These are phyloP conservation scores for Fragilaria radians DNA, from an alignment of 108 stramenopile species.

Conservation along the genomic window DNA sequence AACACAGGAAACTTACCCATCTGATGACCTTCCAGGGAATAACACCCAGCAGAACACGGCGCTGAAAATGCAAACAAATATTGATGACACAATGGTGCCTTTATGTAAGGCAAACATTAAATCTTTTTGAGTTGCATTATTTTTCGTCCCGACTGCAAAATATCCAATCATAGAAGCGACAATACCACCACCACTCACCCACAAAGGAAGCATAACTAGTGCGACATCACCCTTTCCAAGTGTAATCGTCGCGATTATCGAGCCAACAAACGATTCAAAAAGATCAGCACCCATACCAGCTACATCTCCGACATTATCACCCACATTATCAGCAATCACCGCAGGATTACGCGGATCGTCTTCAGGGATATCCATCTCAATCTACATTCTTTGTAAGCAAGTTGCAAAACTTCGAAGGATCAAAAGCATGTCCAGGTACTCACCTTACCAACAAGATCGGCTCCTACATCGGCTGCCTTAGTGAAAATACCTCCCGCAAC, in stretches of 20 bases:
- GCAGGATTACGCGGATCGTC: conserved; percentile 99
- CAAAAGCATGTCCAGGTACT: conserved; percentile 92
- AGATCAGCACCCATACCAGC: conserved; percentile 99
- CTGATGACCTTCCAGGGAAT: conserved; percentile 36
- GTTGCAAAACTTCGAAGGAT: no score
- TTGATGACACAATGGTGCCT: conserved; percentile 68
- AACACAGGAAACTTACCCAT: conserved; percentile 28
- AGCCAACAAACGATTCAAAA: conserved; percentile 96
- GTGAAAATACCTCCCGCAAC: conserved; percentile 99
- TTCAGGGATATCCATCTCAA: no score
- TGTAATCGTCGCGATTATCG: conserved; percentile 95
- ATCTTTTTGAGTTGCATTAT: conserved; percentile 58
- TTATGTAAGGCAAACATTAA: conserved; percentile 67
- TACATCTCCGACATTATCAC: conserved; percentile 98
- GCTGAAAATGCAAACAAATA: conserved; percentile 45
- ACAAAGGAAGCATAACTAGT: conserved; percentile 77
- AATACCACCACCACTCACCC: conserved; percentile 83
- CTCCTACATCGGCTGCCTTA: conserved; percentile 99
- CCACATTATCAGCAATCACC: conserved; percentile 99
- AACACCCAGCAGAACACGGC: conserved; percentile 38
- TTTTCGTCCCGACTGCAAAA: conserved; percentile 55
- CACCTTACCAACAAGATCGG: conserved; percentile 99
- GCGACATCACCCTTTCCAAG: conserved; percentile 86
- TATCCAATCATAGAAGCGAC: conserved; percentile 74
- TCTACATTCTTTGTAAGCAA: no score